Conservation (phyloP, 2,329 filamentous ascomycete species). For the Neonectria hederae region DNA sequence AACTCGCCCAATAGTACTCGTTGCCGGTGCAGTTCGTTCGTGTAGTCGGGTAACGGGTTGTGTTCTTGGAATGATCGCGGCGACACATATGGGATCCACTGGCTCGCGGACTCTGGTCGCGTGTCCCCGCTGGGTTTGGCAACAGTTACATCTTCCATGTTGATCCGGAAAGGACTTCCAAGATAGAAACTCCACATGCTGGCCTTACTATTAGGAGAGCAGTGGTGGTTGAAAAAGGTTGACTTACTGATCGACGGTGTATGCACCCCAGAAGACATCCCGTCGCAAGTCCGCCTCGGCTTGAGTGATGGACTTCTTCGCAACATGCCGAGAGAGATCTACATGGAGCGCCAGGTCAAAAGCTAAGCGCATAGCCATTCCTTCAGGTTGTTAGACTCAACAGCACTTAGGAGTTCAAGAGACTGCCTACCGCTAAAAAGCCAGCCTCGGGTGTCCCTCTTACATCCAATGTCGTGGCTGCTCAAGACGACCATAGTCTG, state of each 20-base stretch:
- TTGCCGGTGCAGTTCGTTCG: conserved; percentile 28
- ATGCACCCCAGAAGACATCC: conserved; percentile 45
- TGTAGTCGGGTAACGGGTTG: conserved; percentile 24
- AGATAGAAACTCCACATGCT: conserved; percentile 42
- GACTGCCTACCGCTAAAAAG: conserved; percentile 38
- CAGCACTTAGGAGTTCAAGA: too few relatives aligned
- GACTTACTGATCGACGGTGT: conserved; percentile 43
- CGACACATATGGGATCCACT: conserved; percentile 30
- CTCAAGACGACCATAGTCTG: conserved; percentile 42
- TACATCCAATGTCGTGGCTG: conserved; percentile 40
- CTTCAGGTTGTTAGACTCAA: conserved; percentile 38
- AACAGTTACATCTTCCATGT: conserved; percentile 41
- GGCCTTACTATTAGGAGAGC: too few relatives aligned
- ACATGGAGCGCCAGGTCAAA: conserved; percentile 42
- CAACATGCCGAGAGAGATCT: conserved; percentile 39
- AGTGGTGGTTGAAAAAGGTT: not conserved
- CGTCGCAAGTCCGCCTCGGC: conserved; percentile 41
- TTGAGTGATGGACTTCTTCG: conserved; percentile 33
- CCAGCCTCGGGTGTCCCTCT: conserved; percentile 41
- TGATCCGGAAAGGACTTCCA: conserved; percentile 40
- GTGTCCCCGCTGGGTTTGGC: conserved; percentile 30
- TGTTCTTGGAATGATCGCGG: conserved; percentile 22
- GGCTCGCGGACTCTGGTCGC: conserved; percentile 1
- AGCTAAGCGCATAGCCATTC: conserved; percentile 41
- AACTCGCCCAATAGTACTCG: conserved; percentile 33